Percentiles rank a stretch among this genome's conserved stretches.
These are phyloP conservation scores for Rhodotorula sp. DNA, from an alignment of 1,284 basidiomycete genomes.

Conservation along the genomic window DNA sequence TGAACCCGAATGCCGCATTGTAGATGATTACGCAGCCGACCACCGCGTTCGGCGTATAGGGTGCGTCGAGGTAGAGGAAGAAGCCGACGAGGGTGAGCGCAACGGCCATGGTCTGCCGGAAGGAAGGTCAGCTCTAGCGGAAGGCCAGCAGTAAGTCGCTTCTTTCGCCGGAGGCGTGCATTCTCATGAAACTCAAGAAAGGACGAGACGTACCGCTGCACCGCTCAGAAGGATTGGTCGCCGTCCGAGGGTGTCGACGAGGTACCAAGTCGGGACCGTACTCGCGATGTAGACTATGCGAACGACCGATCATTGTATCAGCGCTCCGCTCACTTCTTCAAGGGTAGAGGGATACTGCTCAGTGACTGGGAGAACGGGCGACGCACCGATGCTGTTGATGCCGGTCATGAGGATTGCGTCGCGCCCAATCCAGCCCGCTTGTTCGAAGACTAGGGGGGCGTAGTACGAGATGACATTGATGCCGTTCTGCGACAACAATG, in stretches of 20 bases:
- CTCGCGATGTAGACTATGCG: conserved; percentile 32
- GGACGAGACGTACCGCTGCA: conserved; percentile 78
- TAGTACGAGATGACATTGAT: conserved; percentile 79
- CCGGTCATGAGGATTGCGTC: conserved; percentile 97
- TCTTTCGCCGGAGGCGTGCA: too few relatives aligned
- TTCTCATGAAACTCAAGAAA: too few relatives aligned
- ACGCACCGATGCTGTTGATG: conserved; percentile 67
- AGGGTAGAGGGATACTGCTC: too few relatives aligned
- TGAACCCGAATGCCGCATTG: conserved; percentile 81
- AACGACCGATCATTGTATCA: neutral
- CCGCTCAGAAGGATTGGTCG: conserved; percentile 87
- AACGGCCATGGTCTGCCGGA: conserved; percentile 66
- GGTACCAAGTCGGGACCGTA: conserved; percentile 71
- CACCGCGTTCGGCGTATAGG: conserved; percentile 70
- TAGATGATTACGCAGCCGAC: conserved; percentile 88
- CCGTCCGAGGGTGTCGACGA: conserved; percentile 89
- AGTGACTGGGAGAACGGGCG: conserved; percentile 58
- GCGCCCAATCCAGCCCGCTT: conserved; percentile 96
- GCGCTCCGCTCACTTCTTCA: too few relatives aligned
- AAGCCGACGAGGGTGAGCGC: conserved; percentile 76
- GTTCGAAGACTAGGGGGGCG: conserved; percentile 55
- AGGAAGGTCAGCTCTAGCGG: too few relatives aligned
- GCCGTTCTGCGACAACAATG: conserved; percentile 36
- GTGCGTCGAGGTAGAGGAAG: conserved; percentile 86
- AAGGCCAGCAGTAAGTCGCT: too few relatives aligned